Conservation (phyloP, 306 rosid genomes). For the Canavalia gladiata region DNA sequence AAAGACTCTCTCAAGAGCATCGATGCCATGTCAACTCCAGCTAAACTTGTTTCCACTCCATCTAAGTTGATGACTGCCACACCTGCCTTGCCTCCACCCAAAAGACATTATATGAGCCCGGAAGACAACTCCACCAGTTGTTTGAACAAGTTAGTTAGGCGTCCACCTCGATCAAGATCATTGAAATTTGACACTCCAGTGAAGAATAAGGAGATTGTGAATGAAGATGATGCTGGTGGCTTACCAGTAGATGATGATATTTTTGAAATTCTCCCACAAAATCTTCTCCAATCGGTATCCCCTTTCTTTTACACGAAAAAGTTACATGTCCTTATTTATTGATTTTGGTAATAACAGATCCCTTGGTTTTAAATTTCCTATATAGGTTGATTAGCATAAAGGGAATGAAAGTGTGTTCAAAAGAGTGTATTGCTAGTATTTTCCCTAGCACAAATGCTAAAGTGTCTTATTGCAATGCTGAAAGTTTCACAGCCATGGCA, state of each 20-base stretch:
- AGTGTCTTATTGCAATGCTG: too few species aligned
- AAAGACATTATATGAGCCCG: conserved; percentile 68
- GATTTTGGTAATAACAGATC: too few species aligned
- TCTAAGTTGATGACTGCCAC: conserved; percentile 69
- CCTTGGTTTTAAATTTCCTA: not conserved
- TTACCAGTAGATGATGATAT: conserved; percentile 55
- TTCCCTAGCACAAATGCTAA: too few species aligned
- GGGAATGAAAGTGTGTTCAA: too few species aligned
- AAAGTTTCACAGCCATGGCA: too few species aligned
- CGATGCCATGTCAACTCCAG: conserved; percentile 70
- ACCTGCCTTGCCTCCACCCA: conserved; percentile 64
- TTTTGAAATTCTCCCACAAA: conserved; percentile 64
- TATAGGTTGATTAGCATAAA: not conserved
- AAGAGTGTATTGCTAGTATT: too few species aligned
- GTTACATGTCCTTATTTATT: not conserved
- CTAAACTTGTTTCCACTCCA: conserved; percentile 64
- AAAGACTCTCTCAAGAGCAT: conserved; percentile 44
- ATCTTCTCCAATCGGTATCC: conserved; percentile 81
- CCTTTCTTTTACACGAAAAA: not conserved
- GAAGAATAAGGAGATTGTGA: conserved; percentile 53
- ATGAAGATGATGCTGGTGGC: conserved; percentile 43
- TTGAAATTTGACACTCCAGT: conserved; percentile 78
- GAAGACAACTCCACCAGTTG: conserved; percentile 52
- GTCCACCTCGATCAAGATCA: conserved; percentile 64
- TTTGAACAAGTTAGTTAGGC: conserved; percentile 64